Evolutionary conservation across 805 yeast genomes (phyloP).

Genomic region (Lipomyces kockii): DNA sequence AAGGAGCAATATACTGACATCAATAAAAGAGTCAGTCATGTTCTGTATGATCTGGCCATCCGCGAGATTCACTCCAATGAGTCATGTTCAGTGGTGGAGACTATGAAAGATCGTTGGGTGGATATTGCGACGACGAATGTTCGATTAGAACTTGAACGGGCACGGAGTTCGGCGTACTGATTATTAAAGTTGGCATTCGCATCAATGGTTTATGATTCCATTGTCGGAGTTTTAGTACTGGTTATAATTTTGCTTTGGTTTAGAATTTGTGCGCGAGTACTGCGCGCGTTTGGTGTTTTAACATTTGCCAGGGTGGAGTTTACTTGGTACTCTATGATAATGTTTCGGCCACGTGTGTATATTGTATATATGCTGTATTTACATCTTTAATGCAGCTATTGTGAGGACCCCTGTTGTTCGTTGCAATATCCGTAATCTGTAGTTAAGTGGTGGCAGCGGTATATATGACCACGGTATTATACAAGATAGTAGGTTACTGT

Average conservation of each 20-base stretch:
- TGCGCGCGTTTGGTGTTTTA: neutral
- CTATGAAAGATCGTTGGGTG: slow-evolving; percentile 13
- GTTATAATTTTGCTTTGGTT: slow-evolving; percentile 1
- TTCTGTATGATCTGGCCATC: slow-evolving; percentile 49
- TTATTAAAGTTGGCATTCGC: neutral
- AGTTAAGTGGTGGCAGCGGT: too few species aligned
- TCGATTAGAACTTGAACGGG: slow-evolving; percentile 12
- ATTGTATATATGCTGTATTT: neutral
- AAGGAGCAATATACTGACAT: slow-evolving; percentile 59
- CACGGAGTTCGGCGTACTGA: neutral
- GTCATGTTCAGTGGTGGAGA: neutral
- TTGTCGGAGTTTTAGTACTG: neutral
- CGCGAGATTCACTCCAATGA: slow-evolving; percentile 3
- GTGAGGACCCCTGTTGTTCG: too few species aligned
- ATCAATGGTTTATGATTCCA: neutral
- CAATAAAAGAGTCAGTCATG: slow-evolving; percentile 66
- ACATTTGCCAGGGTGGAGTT: neutral
- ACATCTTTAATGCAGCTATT: neutral
- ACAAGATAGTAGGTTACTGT: too few species aligned
- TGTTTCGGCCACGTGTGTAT: neutral
- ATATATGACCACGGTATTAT: too few species aligned
- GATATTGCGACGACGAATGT: slow-evolving; percentile 26
- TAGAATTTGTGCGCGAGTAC: neutral
- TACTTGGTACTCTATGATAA: neutral
- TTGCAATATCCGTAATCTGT: too few species aligned